phyloP scores from a whole-genome alignment of 2,329 filamentous ascomycete genomes.

The Endocalyx cinctus region DNA sequence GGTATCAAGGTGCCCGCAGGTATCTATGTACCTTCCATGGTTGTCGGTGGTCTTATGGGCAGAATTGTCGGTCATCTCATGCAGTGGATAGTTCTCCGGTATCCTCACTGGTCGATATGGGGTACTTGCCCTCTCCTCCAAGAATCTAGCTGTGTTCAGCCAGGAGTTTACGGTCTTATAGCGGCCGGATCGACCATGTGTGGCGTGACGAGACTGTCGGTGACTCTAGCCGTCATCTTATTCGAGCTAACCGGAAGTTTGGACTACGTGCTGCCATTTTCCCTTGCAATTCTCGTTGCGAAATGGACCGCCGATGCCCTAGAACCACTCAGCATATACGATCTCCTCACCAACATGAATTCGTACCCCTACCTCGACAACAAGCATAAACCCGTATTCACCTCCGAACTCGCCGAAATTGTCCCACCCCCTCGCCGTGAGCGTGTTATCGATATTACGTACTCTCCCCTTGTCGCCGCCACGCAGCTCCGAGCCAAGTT shows the following conservation, averaged over 20 bases:
- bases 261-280: slow-evolving; percentile 93
- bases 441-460: slow-evolving; percentile 82
- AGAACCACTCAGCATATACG: slow-evolving; percentile 92
- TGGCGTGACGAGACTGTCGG: slow-evolving; percentile 86
- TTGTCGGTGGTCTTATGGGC: slow-evolving; percentile 88
- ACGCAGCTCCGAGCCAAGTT: slow-evolving; percentile 74
- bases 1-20: slow-evolving; percentile 95
- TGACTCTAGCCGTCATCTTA: slow-evolving; percentile 89
- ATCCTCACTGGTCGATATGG: slow-evolving; percentile 69
- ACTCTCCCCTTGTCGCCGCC: slow-evolving; percentile 75
- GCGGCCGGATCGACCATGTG: slow-evolving; percentile 97
- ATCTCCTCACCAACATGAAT: slow-evolving; percentile 94
- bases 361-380: slow-evolving; percentile 97
- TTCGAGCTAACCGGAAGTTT: slow-evolving; percentile 94
- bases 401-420: slow-evolving; percentile 82
- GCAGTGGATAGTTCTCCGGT: slow-evolving; percentile 74
- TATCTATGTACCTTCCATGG: slow-evolving; percentile 98
- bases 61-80: slow-evolving; percentile 81
- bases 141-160: slow-evolving; percentile 82
- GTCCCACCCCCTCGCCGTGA: slow-evolving; percentile 69
- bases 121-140: slow-evolving; percentile 65
- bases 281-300: slow-evolving; percentile 83
- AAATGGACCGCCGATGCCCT: slow-evolving; percentile 98
- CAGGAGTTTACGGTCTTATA: slow-evolving; percentile 93
- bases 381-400: slow-evolving; percentile 88